These are phyloP conservation scores for Solanum chiquidenum DNA, from an alignment of 257 asterid species.

Conservation along the genomic window DNA sequence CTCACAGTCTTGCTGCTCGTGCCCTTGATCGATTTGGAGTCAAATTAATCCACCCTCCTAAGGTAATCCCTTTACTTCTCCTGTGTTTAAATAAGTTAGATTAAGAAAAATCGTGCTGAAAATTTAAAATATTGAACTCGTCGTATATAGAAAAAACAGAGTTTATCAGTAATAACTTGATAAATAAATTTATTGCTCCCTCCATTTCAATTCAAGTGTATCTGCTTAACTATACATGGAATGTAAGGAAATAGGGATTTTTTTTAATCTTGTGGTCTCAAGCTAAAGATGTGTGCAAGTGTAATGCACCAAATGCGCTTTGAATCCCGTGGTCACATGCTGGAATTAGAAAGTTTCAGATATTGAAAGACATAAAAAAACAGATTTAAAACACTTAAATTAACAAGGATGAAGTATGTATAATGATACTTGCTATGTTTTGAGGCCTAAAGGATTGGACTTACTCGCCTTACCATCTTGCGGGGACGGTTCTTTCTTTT, in stretches of 20 bases:
- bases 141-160: background rate
- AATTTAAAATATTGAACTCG: background rate
- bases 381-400: background rate
- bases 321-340: background rate
- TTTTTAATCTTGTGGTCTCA: background rate
- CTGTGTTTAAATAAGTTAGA: background rate
- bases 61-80: conserved; percentile 26
- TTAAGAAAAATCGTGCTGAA: background rate
- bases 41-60: conserved; percentile 40
- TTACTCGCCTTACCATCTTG: background rate
- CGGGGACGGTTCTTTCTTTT: background rate
- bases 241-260: background rate
- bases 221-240: background rate
- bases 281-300: background rate
- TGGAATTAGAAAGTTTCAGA: background rate
- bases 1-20: conserved; percentile 54
- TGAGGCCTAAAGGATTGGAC: background rate
- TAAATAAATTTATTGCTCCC: background rate
- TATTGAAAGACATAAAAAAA: background rate
- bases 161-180: background rate
- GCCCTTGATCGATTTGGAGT: conserved; percentile 87
- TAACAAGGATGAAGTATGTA: background rate
- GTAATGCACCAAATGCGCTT: background rate
- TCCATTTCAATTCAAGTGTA: background rate
- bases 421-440: background rate